Evolutionary conservation across 371 early-diverging fungal species (phyloP), one percentile per base, ranked within the genome.

Genomic region (Phascolomyces articulosus): DNA sequence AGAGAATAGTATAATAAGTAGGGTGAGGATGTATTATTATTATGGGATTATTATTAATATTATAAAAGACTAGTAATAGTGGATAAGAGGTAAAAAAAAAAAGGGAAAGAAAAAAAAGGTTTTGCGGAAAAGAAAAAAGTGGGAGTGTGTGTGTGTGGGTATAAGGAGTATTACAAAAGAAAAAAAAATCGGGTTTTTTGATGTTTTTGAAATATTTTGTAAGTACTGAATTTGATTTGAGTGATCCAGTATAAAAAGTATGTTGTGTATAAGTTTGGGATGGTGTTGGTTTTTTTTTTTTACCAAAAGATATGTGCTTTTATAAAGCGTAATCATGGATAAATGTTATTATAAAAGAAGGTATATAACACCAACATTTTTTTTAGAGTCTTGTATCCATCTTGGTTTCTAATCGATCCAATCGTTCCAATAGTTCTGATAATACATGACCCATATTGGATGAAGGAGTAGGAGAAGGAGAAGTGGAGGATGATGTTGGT

Each of bases 351-450:
- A 34, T 9, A 0, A 34, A 34, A 0, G 2, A 34, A 34, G 2
- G 34, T n/a, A n/a, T n/a, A n/a, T 13, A 38, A 9, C 38, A 38
- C 13, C 47, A 11, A 8, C 13, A 24, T 51, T 23, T 18, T 20
- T n/a, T 23, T 57, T 65, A 40, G 38, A 57, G 40, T 44, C 16
- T 15, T 29, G 62, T 64, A 31, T 69, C 66, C 59, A 78, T 57
- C 62, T 72, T 74, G 47, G 59, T 44, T 49, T 78, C 78, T 40
- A 79, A 66, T 55, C 65, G 67, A 47, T 69, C 69, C 58, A 73
- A 66, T 55, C 65, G 67, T 40, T 69, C 69, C 58, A 73, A 66
- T 2, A 79, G 64, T 26, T 71, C 76, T 26, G 68, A 41, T 21
- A 75, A 23, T 38, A 71, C 47, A 40, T 55, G 28, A 23, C 28